These are phyloP conservation scores for Lepraria neglecta DNA, from an alignment of 495 filamentous ascomycete species.

Conservation along the genomic window DNA sequence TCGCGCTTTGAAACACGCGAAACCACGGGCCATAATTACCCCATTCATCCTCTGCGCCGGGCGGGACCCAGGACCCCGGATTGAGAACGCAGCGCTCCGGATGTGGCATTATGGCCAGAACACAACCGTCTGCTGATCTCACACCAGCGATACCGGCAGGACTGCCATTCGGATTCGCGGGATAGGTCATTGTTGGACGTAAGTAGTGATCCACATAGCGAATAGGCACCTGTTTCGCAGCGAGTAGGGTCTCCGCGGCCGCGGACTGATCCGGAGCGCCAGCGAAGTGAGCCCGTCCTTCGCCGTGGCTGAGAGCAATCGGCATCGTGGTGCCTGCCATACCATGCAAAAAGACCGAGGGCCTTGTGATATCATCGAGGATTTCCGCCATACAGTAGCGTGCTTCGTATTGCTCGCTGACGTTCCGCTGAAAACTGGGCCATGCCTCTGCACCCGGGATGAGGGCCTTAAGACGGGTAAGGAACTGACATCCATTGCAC, in stretches of 20 bases:
- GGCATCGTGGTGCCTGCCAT: slow-evolving; percentile 78
- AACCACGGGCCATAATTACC: slow-evolving; percentile 83
- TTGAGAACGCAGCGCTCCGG: slow-evolving; percentile 84
- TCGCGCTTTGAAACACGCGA: slow-evolving; percentile 21
- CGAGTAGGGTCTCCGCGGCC: slow-evolving; percentile 45
- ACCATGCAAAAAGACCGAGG: slow-evolving; percentile 86
- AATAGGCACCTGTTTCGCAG: slow-evolving; percentile 59
- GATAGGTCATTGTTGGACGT: slow-evolving; percentile 72
- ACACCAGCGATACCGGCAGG: slow-evolving; percentile 81
- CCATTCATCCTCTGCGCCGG: slow-evolving; percentile 59
- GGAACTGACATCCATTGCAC: slow-evolving; percentile 97
- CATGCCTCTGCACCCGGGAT: slow-evolving; percentile 82
- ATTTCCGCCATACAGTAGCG: slow-evolving; percentile 85
- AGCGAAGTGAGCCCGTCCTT: slow-evolving; percentile 81
- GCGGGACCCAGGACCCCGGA: slow-evolving; percentile 58
- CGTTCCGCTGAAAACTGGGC: slow-evolving; percentile 83
- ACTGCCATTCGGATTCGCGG: slow-evolving; percentile 93
- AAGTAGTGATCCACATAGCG: slow-evolving; percentile 77
- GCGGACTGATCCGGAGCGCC: slow-evolving; percentile 30
- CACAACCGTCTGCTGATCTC: slow-evolving; percentile 70
- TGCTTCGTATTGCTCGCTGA: slow-evolving; percentile 87
- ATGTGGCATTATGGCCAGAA: slow-evolving; percentile 94
- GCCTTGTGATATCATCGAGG: slow-evolving; percentile 49
- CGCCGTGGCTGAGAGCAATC: slow-evolving; percentile 85
- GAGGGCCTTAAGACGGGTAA: slow-evolving; percentile 76